Conservation (phyloP, 768 basidiomycete genomes). For the Pisolithus tinctorius region DNA sequence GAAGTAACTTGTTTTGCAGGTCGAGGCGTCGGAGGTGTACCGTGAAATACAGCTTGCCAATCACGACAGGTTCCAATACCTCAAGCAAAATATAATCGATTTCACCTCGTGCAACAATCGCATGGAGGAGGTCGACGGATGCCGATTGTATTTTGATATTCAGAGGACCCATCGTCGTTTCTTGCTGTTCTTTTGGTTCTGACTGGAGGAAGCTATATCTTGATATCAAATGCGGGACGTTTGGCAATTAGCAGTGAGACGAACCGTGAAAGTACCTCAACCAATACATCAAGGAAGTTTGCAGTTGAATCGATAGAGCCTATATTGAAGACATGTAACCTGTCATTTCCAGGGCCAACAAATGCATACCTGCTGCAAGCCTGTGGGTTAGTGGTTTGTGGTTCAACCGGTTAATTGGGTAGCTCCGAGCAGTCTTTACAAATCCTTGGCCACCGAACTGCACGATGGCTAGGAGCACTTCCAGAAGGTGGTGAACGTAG, state of each 20-base stretch:
- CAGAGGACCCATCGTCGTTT: conserved; percentile 47
- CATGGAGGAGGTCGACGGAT: conserved; percentile 76
- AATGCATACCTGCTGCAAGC: conserved; percentile 48
- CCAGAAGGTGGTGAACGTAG: conserved; percentile 65
- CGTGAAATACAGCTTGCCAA: conserved; percentile 68
- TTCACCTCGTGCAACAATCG: conserved; percentile 77
- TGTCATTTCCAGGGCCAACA: not conserved
- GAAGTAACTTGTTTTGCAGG: conserved; percentile 89
- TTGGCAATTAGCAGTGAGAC: conserved; percentile 9
- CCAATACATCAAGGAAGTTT: conserved; percentile 70
- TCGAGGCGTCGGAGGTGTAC: conserved; percentile 69
- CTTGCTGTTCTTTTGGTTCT: conserved; percentile 52
- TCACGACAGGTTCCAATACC: conserved; percentile 60
- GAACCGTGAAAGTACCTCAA: conserved; percentile 70
- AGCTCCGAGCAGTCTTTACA: conserved; percentile 62
- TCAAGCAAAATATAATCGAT: conserved; percentile 54
- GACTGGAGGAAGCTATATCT: conserved; percentile 63
- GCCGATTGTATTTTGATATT: conserved; percentile 68
- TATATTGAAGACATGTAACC: conserved; percentile 5
- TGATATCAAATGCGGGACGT: conserved; percentile 1
- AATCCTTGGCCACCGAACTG: conserved; percentile 90
- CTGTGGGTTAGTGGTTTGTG: conserved; percentile 57
- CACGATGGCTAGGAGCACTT: conserved; percentile 68
- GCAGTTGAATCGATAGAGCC: conserved; percentile 43
- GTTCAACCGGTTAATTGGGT: conserved; percentile 56